Base-by-base conservation (phyloP, 1,139 yeast species). In the Taiozyma sp. region DNA sequence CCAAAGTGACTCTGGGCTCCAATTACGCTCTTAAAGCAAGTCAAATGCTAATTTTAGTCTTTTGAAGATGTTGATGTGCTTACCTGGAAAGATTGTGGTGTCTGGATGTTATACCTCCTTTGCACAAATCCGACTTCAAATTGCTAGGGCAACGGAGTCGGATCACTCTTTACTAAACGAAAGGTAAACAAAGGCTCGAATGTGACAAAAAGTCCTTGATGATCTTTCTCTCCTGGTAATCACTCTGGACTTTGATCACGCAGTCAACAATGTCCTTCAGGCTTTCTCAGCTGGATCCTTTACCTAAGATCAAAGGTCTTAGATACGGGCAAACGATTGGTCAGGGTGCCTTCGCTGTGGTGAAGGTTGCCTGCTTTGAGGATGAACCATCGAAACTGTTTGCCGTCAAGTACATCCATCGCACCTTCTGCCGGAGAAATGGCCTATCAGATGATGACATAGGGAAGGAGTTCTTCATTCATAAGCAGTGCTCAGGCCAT, bases 321-420 rank as follows among this genome's bases (percentile, higher is more conserved):
- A 65, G 62, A 29, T 52, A 70, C 14, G 75, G 73, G 0, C 68
- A 65, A 32, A 73, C 78, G 0, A 62, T 76, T 8, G 80, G 80
- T 0, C 75, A 75, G 57, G 80, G 80, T 4, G 63, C 79, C 1
- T 76, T 76, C 63, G 80, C 79, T 10, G 66, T 70, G 51, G 75
- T 73, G 12, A 71, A 71, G 45, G 58, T 59, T 28, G 74, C 75
- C 1, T 57, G 61, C 40, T 49, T 65, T 43, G 64, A 61, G 41
- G 63, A 62, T 13, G 65, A 65, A 34, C 64, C 65, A 16, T 57
- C 54, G 41, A 64, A 66, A 42, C 60, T 76, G 2, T 74, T 80
- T 51, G 88, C 88, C 0, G 71, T 82, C 46, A 83, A 83, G 59
- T 78, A 78, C 56, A 75, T 83, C 29, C 79, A 82, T 63, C 66